Percentiles rank a stretch among this genome's conserved stretches.
Evolutionary conservation across 2,329 filamentous ascomycete genomes (phyloP).

Genomic region (Fusarium torreyae): DNA sequence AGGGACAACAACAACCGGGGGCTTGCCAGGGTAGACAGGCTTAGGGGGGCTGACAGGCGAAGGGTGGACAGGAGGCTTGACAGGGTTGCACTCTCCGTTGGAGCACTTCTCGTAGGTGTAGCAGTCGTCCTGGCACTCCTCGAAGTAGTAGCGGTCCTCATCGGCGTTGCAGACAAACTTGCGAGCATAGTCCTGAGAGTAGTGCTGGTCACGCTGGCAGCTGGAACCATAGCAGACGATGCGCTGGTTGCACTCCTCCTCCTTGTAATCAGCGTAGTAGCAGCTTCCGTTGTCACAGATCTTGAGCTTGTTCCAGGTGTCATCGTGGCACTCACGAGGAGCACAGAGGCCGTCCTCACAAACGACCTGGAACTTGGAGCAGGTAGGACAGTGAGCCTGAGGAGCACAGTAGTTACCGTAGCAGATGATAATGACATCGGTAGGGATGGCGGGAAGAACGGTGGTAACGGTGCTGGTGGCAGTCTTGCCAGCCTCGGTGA

Average conservation of each 20-base stretch:
- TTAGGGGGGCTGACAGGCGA: constrained; percentile 11
- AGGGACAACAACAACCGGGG: constrained; percentile 18
- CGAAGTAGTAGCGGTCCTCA: constrained; percentile 51
- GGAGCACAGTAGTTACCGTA: constrained; percentile 50
- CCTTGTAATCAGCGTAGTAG: constrained; percentile 52
- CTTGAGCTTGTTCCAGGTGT: constrained; percentile 51
- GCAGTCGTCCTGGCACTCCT: constrained; percentile 52
- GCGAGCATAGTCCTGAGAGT: constrained; percentile 49
- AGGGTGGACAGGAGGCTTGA: constrained; percentile 23
- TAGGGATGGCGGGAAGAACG: constrained; percentile 41
- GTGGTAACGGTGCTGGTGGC: constrained; percentile 46
- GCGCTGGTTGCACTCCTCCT: constrained; percentile 52
- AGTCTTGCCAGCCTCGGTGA: constrained; percentile 46
- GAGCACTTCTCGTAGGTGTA: constrained; percentile 46
- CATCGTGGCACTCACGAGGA: constrained; percentile 47
- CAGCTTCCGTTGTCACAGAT: constrained; percentile 52
- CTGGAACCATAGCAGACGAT: constrained; percentile 53
- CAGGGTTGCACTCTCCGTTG: constrained; percentile 44
- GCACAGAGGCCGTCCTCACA: constrained; percentile 55
- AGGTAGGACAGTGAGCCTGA: constrained; percentile 48
- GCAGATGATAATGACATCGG: constrained; percentile 47
- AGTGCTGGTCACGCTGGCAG: constrained; percentile 49
- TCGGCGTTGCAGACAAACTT: constrained; percentile 52
- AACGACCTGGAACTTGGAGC: constrained; percentile 49
- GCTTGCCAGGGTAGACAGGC: constrained; percentile 14